Percentiles rank a stretch among this genome's conserved stretches.
phyloP scores from a whole-genome alignment of 805 yeast genomes.

The Maudiozyma barnettii region DNA sequence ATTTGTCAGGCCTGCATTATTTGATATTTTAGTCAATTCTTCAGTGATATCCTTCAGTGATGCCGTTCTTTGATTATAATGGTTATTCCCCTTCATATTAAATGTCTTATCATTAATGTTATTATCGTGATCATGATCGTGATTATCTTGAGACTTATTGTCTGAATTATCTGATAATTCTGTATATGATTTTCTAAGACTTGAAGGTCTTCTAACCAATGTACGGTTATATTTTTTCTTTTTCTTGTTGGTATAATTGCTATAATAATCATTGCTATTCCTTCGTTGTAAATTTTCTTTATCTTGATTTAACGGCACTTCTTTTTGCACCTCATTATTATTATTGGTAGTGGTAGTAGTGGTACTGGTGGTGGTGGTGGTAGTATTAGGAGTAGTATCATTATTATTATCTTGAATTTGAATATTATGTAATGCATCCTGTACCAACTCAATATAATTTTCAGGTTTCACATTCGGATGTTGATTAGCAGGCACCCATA shows the following conservation, averaged over 20 bases:
- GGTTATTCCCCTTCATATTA: slow-evolving; percentile 6
- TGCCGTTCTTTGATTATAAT: slow-evolving; percentile 29
- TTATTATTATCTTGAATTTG: slow-evolving; percentile 7
- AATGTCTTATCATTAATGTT: no score
- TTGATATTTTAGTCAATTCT: slow-evolving; percentile 66
- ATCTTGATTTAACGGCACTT: background rate
- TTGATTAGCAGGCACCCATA: slow-evolving; percentile 94
- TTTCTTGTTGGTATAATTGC: background rate
- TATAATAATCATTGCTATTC: background rate
- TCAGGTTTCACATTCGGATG: slow-evolving; percentile 96
- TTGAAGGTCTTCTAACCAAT: slow-evolving; percentile 28
- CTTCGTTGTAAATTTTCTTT: background rate
- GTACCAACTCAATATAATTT: slow-evolving; percentile 61
- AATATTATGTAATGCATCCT: slow-evolving; percentile 31
- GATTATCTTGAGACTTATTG: slow-evolving; percentile 21
- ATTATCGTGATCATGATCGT: background rate
- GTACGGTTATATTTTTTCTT: slow-evolving; percentile 10
- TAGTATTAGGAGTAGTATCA: background rate
- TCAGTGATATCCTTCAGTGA: slow-evolving; percentile 62
- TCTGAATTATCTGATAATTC: slow-evolving; percentile 26
- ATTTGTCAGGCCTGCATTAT: slow-evolving; percentile 67
- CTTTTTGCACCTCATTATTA: background rate
- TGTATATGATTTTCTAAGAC: slow-evolving; percentile 26
- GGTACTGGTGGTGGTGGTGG: slow-evolving; percentile 2
- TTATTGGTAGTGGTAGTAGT: slow-evolving; percentile 3